Conservation (phyloP, 1,284 basidiomycete species). For the Heterobasidion annosum region DNA sequence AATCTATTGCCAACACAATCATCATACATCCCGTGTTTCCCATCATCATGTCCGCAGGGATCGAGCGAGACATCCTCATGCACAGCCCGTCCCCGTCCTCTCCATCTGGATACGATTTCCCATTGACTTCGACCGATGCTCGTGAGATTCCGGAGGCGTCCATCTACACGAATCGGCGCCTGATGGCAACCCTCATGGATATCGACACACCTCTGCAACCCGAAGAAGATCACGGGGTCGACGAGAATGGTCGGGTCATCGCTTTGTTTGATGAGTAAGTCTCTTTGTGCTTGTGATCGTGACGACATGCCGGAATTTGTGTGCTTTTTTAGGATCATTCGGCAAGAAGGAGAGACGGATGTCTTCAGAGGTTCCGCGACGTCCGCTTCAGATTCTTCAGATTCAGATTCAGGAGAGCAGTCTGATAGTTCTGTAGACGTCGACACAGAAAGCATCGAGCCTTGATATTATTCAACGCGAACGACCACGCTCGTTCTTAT, state of each 20-base stretch:
- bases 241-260: slow-evolving; percentile 30
- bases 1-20: slow-evolving; percentile 66
- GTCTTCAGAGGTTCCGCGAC: background rate
- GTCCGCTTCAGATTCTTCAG: background rate
- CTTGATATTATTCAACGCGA: no score
- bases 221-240: slow-evolving; percentile 17
- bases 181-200: slow-evolving; percentile 22
- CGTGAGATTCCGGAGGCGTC: slow-evolving; percentile 30
- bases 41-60: slow-evolving; percentile 57
- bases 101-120: slow-evolving; percentile 35
- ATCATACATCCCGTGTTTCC: slow-evolving; percentile 66
- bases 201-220: slow-evolving; percentile 17
- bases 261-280: slow-evolving; percentile 29
- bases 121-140: slow-evolving; percentile 33
- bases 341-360: background rate
- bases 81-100: slow-evolving; percentile 52
- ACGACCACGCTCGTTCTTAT: no score
- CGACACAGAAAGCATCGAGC: no score
- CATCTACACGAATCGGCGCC: slow-evolving; percentile 20
- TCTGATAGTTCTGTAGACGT: no score
- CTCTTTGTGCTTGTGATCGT: background rate
- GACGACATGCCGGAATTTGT: background rate
- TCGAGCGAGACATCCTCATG: slow-evolving; percentile 60
- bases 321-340: background rate
- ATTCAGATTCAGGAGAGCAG: no score